These are phyloP conservation scores for Pseudoneurospora amorphoporcata DNA, from an alignment of 495 filamentous ascomycete species.

Conservation along the genomic window DNA sequence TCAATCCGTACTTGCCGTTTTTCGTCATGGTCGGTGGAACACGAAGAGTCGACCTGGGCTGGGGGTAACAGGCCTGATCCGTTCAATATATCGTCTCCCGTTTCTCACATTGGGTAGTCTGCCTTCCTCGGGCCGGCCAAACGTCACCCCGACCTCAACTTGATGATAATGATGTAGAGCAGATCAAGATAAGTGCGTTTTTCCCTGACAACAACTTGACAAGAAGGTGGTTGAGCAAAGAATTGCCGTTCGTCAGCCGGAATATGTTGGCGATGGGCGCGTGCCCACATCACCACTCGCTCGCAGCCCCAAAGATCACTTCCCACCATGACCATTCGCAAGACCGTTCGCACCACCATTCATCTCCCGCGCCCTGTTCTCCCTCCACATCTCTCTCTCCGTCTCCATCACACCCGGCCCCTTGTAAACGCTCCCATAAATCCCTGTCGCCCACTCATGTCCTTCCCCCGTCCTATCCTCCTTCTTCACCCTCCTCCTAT, in stretches of 20 bases:
- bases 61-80: neutral
- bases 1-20: neutral
- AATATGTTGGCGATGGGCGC: neutral
- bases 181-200: neutral
- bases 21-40: neutral
- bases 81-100: neutral
- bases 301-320: neutral
- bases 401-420: conserved; percentile 37
- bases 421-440: conserved; percentile 43
- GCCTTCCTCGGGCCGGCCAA: neutral
- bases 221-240: neutral
- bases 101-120: neutral
- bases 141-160: neutral
- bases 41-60: neutral
- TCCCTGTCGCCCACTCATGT: conserved; percentile 37
- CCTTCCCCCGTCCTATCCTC: conserved; percentile 6
- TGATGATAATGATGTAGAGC: neutral
- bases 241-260: neutral
- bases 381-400: conserved; percentile 40
- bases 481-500: conserved; percentile 21
- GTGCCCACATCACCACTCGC: neutral
- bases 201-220: neutral
- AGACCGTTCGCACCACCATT: neutral
- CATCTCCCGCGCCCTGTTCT: conserved; percentile 27
- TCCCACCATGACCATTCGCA: neutral